These are phyloP conservation scores for Lasiosphaeris hirsuta DNA, from an alignment of 495 filamentous ascomycete genomes.

Conservation along the genomic window DNA sequence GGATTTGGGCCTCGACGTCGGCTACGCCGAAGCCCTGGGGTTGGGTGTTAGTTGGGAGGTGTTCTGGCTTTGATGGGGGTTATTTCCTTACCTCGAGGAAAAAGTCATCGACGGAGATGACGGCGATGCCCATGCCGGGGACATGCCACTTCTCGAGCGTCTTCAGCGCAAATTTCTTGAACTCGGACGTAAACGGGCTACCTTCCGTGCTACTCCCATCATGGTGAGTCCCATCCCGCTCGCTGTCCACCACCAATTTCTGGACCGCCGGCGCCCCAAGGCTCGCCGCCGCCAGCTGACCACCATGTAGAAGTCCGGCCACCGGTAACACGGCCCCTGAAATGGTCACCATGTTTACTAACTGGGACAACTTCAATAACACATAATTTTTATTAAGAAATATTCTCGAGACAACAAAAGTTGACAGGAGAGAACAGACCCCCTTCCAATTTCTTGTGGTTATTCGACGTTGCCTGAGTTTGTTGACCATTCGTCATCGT, in stretches of 20 bases:
- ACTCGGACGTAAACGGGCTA: conserved; percentile 19
- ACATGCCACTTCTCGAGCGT: conserved; percentile 46
- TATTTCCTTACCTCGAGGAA: conserved; percentile 41
- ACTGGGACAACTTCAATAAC: no score
- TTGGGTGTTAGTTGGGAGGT: conserved; percentile 11
- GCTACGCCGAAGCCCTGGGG: conserved; percentile 52
- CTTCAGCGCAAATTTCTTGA: conserved; percentile 35
- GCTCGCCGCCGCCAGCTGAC: no score
- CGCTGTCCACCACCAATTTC: neutral
- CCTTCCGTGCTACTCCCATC: neutral
- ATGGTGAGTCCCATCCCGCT: neutral
- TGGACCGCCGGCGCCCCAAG: neutral
- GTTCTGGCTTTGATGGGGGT: neutral
- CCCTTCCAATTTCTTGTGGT: no score
- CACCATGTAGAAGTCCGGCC: no score
- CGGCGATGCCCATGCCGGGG: conserved; percentile 48
- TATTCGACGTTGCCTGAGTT: no score
- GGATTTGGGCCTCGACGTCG: conserved; percentile 28
- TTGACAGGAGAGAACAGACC: no score
- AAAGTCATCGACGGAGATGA: conserved; percentile 43
- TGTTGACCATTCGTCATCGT: no score
- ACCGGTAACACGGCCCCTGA: no score
- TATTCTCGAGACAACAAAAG: no score
- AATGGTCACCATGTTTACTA: no score
- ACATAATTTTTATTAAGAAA: no score